Base-by-base conservation (phyloP, 352 stramenopile species). In the Pythium sp. region DNA sequence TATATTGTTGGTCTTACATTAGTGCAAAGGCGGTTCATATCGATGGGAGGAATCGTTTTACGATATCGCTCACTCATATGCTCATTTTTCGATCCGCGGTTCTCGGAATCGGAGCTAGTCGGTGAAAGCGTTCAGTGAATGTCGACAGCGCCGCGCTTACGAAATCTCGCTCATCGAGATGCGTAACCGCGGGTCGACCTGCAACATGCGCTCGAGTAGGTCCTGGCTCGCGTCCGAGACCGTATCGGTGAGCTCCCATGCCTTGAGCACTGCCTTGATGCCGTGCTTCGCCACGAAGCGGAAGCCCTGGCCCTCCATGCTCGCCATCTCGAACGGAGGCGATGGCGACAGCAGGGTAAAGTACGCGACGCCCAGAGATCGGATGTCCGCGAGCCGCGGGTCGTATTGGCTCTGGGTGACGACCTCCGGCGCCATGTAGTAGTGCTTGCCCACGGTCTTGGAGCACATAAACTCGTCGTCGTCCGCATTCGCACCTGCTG, bases 391-490 rank as follows among this genome's bases (percentile, higher is more conserved):
- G 14, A 84, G 76, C 66, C 93, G 96, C 5, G 94, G 94, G 81
- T 99, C 94, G 79, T 99, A 98, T 36, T 80, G 69, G 24, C 15
- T 51, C 78, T 89, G 46, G 14, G 73, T 72, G 41, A 95, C 84
- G 56, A 98, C 87, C 78, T 99, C 97, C 1, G 96, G 97, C n/a
- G 93, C 94, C 92, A 99, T 99, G 75, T 99, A 99, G 69, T 98
- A 98, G 60, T 94, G 87, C 72, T 99, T 98, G 49, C 97, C 97
- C 74, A 91, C 85, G 55, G 70, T 80, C 55, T 89, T 82, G 20
- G 77, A 64, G 54, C 84, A 90, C 24, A 63, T 54, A 88, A 91
- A 82, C 80, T 54, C 62, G 65, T 77, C 64, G 41, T 30, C 9
- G 22, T n/a, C 51, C 4, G 32, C 43, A 76, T 79, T 51, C 43